These are phyloP conservation scores for Chlorella sorokiniana DNA, from an alignment of 139 green algal genomes.

Conservation along the genomic window DNA sequence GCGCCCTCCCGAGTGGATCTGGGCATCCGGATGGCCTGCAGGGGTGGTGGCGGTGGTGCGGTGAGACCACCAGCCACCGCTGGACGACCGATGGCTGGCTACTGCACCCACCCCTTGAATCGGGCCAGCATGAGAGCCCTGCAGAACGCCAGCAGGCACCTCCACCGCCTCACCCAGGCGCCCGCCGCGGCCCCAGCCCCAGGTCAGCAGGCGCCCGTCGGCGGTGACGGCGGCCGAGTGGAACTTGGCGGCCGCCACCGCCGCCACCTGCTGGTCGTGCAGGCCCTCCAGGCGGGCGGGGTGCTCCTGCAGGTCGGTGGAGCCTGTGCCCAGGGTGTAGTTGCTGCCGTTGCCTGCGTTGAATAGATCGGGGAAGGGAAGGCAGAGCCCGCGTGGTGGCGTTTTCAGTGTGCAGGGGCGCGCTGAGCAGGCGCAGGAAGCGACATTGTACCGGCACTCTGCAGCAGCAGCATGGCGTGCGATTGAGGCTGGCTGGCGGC, in stretches of 20 bases:
- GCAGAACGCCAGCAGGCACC: neutral
- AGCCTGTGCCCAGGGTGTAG: slow-evolving; percentile 91
- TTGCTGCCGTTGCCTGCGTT: slow-evolving; percentile 83
- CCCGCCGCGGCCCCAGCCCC: slow-evolving; percentile 87
- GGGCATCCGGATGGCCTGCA: slow-evolving; percentile 77
- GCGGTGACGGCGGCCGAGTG: slow-evolving; percentile 78
- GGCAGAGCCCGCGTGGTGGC: no score
- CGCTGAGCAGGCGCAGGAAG: no score
- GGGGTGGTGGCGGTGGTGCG: no score
- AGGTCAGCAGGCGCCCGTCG: slow-evolving; percentile 81
- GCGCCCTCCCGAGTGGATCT: slow-evolving; percentile 82
- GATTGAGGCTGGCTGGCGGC: no score
- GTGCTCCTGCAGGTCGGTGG: slow-evolving; percentile 21
- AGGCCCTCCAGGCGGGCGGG: slow-evolving; percentile 72
- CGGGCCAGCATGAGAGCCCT: no score
- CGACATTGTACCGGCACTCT: no score
- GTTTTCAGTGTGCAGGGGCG: no score
- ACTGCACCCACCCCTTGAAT: no score
- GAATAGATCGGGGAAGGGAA: no score
- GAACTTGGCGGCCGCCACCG: slow-evolving; percentile 83
- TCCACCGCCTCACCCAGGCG: slow-evolving; percentile 61
- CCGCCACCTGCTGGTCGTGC: slow-evolving; percentile 30
- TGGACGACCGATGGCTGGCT: no score
- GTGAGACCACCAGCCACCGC: no score
- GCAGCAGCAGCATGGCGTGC: no score